A percentile compares a stretch with the other conserved stretches of the same genome.
Conservation (phyloP, 148 eudicot genomes). For the Cornus controversa region DNA sequence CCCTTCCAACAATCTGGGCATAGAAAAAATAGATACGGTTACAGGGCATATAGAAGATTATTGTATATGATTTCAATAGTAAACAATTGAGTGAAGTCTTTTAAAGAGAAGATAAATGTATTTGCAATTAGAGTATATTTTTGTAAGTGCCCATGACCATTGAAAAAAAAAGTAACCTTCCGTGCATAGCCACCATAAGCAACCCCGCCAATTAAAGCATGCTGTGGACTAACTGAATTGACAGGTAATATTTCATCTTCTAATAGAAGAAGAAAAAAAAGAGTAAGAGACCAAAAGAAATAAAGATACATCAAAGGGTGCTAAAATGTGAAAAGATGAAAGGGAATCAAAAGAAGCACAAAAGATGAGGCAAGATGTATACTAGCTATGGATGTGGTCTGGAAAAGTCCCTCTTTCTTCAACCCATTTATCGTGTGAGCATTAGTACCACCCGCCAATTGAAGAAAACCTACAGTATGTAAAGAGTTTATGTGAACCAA, state of each 20-base stretch:
- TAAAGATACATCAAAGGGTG: background rate
- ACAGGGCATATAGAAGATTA: background rate
- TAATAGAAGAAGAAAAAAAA: background rate
- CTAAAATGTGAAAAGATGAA: background rate
- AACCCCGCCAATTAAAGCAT: constrained; percentile 62
- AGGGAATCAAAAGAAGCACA: background rate
- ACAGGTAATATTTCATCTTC: constrained; percentile 9
- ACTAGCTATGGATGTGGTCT: constrained; percentile 33
- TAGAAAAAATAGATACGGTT: background rate
- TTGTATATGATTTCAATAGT: background rate
- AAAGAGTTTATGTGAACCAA: background rate
- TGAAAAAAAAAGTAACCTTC: constrained; percentile 42
- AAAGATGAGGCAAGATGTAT: constrained; percentile 1
- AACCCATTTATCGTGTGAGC: constrained; percentile 83
- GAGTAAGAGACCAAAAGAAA: background rate
- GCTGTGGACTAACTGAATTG: constrained; percentile 13
- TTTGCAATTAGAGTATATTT: background rate
- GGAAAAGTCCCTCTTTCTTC: constrained; percentile 60
- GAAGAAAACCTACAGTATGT: constrained; percentile 68
- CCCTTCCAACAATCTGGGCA: constrained; percentile 76
- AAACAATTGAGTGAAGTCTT: background rate
- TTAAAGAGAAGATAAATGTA: background rate
- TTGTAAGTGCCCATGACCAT: too few species aligned
- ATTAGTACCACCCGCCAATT: constrained; percentile 96
- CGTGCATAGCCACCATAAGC: constrained; percentile 96